These are phyloP conservation scores for Saxophila tyrrhenica DNA, from an alignment of 495 filamentous ascomycete genomes.

Conservation along the genomic window DNA sequence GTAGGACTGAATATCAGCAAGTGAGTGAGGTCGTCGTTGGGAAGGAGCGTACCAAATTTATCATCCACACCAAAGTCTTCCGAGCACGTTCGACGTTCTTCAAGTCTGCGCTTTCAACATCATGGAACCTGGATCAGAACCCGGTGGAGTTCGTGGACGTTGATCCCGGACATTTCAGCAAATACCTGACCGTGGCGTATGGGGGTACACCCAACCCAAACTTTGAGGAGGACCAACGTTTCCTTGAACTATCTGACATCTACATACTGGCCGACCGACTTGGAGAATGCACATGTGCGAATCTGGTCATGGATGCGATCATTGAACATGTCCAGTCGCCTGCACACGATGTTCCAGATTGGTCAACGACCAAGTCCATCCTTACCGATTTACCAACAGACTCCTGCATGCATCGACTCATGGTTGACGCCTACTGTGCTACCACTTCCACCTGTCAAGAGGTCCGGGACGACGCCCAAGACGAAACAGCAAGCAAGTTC, in stretches of 20 bases:
- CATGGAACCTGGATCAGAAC: background rate
- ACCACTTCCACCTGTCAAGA: no score
- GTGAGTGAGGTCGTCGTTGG: background rate
- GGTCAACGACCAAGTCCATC: no score
- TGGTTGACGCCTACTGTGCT: no score
- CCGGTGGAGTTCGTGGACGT: background rate
- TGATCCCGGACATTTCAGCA: background rate
- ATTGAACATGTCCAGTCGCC: background rate
- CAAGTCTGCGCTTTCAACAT: background rate
- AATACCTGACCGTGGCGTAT: background rate
- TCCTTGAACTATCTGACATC: background rate
- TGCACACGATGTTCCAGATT: no score
- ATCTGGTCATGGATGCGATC: background rate
- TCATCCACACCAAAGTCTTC: background rate
- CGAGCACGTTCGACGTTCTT: background rate
- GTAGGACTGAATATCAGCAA: no score
- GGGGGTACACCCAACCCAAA: no score
- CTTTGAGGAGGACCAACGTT: no score
- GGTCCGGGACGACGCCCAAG: background rate
- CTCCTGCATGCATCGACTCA: no score
- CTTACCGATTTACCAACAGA: no score
- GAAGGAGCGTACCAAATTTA: background rate
- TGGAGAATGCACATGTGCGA: background rate
- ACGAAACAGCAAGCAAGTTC: background rate
- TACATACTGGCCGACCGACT: background rate